These are phyloP conservation scores for Bryopsis sp. DNA, from an alignment of 139 green algal genomes.

Conservation along the genomic window DNA sequence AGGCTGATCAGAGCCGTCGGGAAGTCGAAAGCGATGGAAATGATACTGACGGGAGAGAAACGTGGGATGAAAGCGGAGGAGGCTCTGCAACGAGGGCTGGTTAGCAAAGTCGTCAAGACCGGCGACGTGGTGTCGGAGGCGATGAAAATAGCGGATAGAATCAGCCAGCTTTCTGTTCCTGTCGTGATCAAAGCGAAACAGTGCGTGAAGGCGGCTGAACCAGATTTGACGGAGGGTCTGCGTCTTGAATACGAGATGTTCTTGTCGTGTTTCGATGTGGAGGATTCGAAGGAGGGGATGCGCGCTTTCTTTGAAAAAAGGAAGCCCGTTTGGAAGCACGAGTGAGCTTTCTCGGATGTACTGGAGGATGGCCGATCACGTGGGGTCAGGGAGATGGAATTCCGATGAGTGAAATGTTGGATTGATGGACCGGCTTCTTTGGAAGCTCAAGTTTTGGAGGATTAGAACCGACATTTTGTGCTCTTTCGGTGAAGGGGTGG, in stretches of 20 bases:
- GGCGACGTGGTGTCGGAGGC: constrained; percentile 41
- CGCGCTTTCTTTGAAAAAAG: constrained; percentile 58
- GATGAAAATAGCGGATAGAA: constrained; percentile 28
- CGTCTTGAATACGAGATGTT: constrained; percentile 29
- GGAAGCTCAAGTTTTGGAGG: no score
- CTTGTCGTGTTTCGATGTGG: constrained; percentile 50
- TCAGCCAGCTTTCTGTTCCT: constrained; percentile 31
- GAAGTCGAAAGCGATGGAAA: constrained; percentile 60
- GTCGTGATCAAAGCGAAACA: constrained; percentile 46
- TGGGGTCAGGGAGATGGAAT: no score
- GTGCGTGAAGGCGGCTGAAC: constrained; percentile 33
- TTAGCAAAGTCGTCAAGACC: constrained; percentile 34
- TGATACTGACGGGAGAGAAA: constrained; percentile 46
- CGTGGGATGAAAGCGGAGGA: constrained; percentile 33
- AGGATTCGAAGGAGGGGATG: constrained; percentile 64
- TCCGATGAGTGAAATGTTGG: no score
- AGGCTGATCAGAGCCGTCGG: constrained; percentile 49
- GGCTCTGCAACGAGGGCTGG: constrained; percentile 36
- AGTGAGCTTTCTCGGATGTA: no score
- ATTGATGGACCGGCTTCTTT: no score
- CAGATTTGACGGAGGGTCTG: constrained; percentile 1
- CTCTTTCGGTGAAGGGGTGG: no score
- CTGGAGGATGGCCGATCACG: no score
- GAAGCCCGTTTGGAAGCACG: constrained; percentile 32
- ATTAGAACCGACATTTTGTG: no score